Base-by-base conservation (phyloP, 352 stramenopile genomes). In the Globisporangium sylvaticum region DNA sequence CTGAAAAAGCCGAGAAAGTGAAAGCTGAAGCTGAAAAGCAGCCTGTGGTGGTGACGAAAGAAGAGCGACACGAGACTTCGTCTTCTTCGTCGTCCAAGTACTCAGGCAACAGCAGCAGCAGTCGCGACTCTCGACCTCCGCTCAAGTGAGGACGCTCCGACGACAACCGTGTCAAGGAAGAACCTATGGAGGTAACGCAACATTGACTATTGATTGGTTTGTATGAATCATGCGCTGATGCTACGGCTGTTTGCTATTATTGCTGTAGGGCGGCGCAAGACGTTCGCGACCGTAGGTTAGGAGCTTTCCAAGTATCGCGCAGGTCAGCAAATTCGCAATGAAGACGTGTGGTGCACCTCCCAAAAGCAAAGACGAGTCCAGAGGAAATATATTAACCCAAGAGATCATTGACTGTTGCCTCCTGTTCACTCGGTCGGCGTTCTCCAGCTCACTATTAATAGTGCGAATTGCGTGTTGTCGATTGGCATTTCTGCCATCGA, bases 71-170 rank as follows among this genome's bases (percentile, higher is more conserved):
- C 20, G 55, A 60, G 55, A 31, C 55, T 12, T 58, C 53, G 12
- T 22, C 24, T 1, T 22, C 50, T 5, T 58, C 53, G 27, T 20
- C 55, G n/a, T 44, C 55, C 55, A 60, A 60, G 29, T 25, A 60
- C 55, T 60, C 55, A 7, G 20, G 55, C 29, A 60, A 31, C 29
- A 60, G 55, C n/a, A 25, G 20, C 46, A 53, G 44, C 44, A 48
- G 22, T 24, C 39, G 39, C 5, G 39, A 48, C 15, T 29, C 37
- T 29, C 18, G 55, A 22, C 62, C 73, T 14, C 67, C 66, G 29
- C 31, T 70, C 15, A 86, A 86, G 65, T 64, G 74, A 22, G 74
- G 75, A 37, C 73, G 73, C 22, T 54, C 70, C 54, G 69, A 64
- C 50, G 66, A 70, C 31, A 66, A 52, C 15, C 70, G 62, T 44